These are phyloP conservation scores for Xenosphaeropsis pyriputrescens DNA, from an alignment of 2,329 filamentous ascomycete genomes.

Conservation along the genomic window DNA sequence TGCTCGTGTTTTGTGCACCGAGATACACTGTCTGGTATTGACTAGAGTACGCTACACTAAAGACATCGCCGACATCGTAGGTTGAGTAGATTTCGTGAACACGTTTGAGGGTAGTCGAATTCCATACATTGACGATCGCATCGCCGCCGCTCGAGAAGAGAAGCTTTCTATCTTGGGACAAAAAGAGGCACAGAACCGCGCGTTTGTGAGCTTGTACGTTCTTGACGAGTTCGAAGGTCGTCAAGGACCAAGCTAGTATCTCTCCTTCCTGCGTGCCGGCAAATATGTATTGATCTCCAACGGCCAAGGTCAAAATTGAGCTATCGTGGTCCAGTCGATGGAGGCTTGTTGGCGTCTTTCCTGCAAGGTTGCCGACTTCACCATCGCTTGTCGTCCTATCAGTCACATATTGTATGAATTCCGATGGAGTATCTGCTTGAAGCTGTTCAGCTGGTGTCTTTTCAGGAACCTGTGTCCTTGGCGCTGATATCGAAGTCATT, in stretches of 20 bases:
- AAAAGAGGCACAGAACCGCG: slow-evolving; percentile 72
- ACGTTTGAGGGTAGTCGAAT: slow-evolving; percentile 57
- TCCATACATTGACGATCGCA: slow-evolving; percentile 90
- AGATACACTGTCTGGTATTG: slow-evolving; percentile 73
- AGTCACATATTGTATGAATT: background rate
- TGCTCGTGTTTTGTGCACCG: slow-evolving; percentile 85
- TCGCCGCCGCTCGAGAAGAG: slow-evolving; percentile 91
- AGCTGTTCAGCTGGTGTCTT: too few relatives aligned
- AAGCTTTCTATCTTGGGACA: slow-evolving; percentile 58
- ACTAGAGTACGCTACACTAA: slow-evolving; percentile 81
- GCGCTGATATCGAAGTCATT: too few relatives aligned
- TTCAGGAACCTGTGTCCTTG: too few relatives aligned
- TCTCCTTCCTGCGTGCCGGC: slow-evolving; percentile 89
- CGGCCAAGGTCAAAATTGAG: slow-evolving; percentile 69
- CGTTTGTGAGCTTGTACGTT: slow-evolving; percentile 82
- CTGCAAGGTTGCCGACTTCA: background rate
- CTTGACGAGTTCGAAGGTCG: slow-evolving; percentile 67
- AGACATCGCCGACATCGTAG: slow-evolving; percentile 91
- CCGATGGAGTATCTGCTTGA: too few relatives aligned
- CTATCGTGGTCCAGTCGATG: slow-evolving; percentile 66
- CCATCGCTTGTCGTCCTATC: background rate
- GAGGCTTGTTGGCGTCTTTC: slow-evolving; percentile 41
- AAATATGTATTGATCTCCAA: slow-evolving; percentile 71
- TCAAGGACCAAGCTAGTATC: slow-evolving; percentile 81
- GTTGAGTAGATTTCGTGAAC: slow-evolving; percentile 85